Evolutionary conservation across 805 yeast species (phyloP).

Genomic region (Yarrowia alimentaria): DNA sequence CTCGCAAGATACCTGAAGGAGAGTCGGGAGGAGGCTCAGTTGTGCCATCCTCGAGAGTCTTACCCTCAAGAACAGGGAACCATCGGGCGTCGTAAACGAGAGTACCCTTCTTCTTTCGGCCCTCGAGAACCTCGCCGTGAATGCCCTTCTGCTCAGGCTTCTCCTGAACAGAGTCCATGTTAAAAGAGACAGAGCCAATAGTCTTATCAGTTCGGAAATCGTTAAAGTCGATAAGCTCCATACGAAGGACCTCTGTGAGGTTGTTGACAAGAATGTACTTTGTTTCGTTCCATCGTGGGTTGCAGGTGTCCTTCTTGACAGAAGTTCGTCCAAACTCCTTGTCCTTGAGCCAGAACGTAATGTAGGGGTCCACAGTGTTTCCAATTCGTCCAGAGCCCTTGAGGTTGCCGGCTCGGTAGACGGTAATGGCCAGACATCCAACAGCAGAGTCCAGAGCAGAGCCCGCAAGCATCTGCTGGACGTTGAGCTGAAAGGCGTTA

Average conservation of each 20-base stretch:
- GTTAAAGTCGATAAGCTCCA: constrained; percentile 73
- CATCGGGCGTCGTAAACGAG: constrained; percentile 67
- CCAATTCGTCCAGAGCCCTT: constrained; percentile 67
- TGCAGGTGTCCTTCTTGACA: constrained; percentile 60
- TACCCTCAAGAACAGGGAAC: constrained; percentile 64
- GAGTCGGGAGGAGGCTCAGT: constrained; percentile 83
- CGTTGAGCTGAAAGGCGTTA: constrained; percentile 85
- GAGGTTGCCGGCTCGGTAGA: constrained; percentile 65
- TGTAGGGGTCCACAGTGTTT: constrained; percentile 87
- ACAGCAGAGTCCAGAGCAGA: constrained; percentile 73
- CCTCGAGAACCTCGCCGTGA: constrained; percentile 63
- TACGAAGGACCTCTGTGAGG: constrained; percentile 76
- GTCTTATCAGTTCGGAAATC: constrained; percentile 72
- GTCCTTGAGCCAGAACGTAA: constrained; percentile 61
- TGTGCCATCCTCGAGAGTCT: constrained; percentile 70
- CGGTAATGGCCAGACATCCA: constrained; percentile 75
- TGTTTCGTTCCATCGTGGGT: constrained; percentile 85
- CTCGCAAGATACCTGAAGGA: constrained; percentile 84
- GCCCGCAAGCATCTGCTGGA: constrained; percentile 87
- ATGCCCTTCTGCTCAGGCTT: constrained; percentile 48
- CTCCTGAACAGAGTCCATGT: constrained; percentile 62
- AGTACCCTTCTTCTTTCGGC: constrained; percentile 79
- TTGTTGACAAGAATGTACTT: constrained; percentile 66
- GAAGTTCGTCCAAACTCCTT: constrained; percentile 64
- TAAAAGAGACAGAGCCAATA: constrained; percentile 74